A percentile compares a stretch with the other conserved stretches of the same genome.
phyloP scores from a whole-genome alignment of 2,329 filamentous ascomycete species.

The Pyricularia grisea region DNA sequence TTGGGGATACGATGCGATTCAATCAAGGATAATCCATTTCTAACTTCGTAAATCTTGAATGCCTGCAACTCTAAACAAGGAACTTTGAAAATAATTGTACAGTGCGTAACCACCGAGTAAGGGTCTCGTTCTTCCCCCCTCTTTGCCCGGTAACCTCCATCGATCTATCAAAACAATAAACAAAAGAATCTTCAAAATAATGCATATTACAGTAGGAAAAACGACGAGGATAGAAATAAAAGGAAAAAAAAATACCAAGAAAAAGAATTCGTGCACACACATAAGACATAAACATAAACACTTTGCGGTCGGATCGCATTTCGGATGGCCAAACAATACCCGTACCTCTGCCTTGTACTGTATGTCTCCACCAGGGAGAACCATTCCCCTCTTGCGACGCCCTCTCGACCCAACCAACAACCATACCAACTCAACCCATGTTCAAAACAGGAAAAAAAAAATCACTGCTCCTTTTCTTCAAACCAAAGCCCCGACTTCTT shows the following conservation, averaged over 20 bases:
- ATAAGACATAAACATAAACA: neutral
- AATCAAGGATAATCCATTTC: neutral
- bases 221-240: neutral
- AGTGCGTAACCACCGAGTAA: neutral
- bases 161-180: neutral
- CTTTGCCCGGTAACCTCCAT: neutral
- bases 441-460: no score
- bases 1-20: neutral
- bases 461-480: neutral
- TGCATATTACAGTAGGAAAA: neutral
- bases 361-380: neutral
- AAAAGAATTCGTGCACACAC: neutral
- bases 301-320: neutral
- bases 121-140: neutral
- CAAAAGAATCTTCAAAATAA: neutral
- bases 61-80: neutral
- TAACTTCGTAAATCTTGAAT: neutral
- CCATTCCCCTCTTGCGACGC: neutral
- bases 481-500: constrained; percentile 4
- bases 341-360: no score
- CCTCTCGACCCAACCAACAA: neutral
- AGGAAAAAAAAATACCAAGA: neutral
- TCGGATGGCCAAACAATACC: neutral
- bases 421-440: no score
- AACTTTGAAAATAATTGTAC: neutral